These are phyloP conservation scores for Phytophthora fragariae DNA, from an alignment of 352 stramenopile genomes.

Conservation along the genomic window DNA sequence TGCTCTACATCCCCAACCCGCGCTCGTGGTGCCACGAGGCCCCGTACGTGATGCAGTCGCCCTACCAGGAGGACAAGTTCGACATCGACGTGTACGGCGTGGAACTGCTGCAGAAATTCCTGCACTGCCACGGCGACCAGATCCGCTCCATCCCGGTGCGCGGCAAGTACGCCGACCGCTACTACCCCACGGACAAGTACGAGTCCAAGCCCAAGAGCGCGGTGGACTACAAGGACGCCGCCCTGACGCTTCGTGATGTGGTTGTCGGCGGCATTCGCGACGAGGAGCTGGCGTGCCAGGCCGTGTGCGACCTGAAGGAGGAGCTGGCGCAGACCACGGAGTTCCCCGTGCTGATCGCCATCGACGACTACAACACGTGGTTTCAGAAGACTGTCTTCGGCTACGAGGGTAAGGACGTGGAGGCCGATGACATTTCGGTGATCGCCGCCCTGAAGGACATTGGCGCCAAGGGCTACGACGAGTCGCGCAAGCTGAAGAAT, in stretches of 20 bases:
- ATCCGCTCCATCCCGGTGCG: slow-evolving; percentile 66
- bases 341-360: slow-evolving; percentile 86
- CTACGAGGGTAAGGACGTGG: slow-evolving; percentile 83
- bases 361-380: slow-evolving; percentile 92
- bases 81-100: slow-evolving; percentile 88
- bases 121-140: slow-evolving; percentile 81
- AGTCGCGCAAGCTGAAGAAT: slow-evolving; percentile 75
- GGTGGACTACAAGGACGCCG: slow-evolving; percentile 57
- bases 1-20: slow-evolving; percentile 83
- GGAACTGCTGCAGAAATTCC: slow-evolving; percentile 81
- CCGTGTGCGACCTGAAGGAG: slow-evolving; percentile 80
- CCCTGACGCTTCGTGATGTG: slow-evolving; percentile 79
- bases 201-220: slow-evolving; percentile 77
- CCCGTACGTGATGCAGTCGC: slow-evolving; percentile 88
- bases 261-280: slow-evolving; percentile 83
- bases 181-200: slow-evolving; percentile 78
- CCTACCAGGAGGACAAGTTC: slow-evolving; percentile 81
- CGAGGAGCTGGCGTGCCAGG: slow-evolving; percentile 82
- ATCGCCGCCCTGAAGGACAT: slow-evolving; percentile 82
- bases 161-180: slow-evolving; percentile 78
- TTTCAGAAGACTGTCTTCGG: slow-evolving; percentile 89
- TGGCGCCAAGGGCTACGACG: slow-evolving; percentile 62
- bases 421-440: slow-evolving; percentile 81
- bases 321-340: slow-evolving; percentile 85
- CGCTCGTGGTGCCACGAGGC: slow-evolving; percentile 83